Base-by-base conservation (phyloP, 768 basidiomycete species). In the Mycena leptocephala region DNA sequence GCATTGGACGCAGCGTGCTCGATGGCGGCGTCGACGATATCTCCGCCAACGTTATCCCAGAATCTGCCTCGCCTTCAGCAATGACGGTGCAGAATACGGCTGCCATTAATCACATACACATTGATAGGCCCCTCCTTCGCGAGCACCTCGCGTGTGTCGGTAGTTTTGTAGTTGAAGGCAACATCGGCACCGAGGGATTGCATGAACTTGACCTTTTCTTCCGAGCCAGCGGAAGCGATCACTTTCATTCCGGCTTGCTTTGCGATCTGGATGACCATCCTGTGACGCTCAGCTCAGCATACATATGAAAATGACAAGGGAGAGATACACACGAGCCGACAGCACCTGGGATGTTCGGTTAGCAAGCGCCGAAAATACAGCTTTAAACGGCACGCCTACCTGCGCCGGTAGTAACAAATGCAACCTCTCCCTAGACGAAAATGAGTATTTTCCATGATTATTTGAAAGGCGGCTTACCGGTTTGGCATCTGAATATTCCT, bases 21-120 rank as follows among this genome's bases (percentile, higher is more conserved):
- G 22, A 90, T 69, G 2, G 85, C 88, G 24, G 83, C 80, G 32
- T 90, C 89, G 9, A 89, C 82, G 5, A 82, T 83, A 13, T 63
- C 61, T 11, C 75, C 75, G 1, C 69, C 70, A 30, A 76, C 62
- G 37, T 62, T 46, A 37, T 75, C 73, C 73, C 67, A 69, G 24
- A 43, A 74, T 26, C 72, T 73, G 24, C 37, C 13, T 41, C 13
- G 3, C 7, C 22, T 22, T 64, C 20, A 51, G n/a, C 48, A 51
- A 51, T 56, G 2, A 35, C 26, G 11, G 22, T 2, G 37, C 16
- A 70, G 14, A 0, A 41, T 35, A 51, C 28, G 24, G 8, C 53
- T 9, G 5, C 7, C 5, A 35, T 33, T 28, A 20, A 9, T 8
- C 22, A 58, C 67, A 35, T 39, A 70, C 70, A 70, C 30, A 24